A percentile compares a stretch with the other conserved stretches of the same genome.
These are phyloP conservation scores for Fusarium gaditjirri DNA, from an alignment of 2,329 filamentous ascomycete genomes.

Conservation along the genomic window DNA sequence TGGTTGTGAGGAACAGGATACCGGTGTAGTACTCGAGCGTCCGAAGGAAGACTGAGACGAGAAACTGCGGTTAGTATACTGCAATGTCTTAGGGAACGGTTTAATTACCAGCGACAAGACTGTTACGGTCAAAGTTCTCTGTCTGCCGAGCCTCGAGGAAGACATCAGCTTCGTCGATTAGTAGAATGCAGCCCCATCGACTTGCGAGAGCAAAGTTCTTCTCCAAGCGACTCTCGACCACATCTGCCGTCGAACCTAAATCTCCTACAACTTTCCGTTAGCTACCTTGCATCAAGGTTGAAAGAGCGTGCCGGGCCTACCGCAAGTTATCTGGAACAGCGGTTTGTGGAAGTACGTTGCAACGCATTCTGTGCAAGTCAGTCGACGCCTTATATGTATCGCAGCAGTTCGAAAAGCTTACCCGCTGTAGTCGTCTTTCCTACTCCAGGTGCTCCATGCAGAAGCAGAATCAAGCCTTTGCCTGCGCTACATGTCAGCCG, in stretches of 20 bases:
- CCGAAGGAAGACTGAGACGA: not conserved
- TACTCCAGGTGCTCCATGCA: slow-evolving; percentile 11
- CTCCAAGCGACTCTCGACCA: not conserved
- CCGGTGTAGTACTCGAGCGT: not conserved
- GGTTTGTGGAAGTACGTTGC: slow-evolving; percentile 18
- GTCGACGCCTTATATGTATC: not conserved
- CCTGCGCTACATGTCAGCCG: accelerated
- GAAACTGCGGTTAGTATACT: accelerated
- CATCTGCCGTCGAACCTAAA: not conserved
- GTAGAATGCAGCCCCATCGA: slow-evolving; percentile 4
- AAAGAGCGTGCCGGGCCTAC: not conserved
- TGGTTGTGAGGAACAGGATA: not conserved
- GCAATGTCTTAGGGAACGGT: accelerated
- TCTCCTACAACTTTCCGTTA: not conserved
- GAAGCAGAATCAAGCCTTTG: slow-evolving; percentile 7
- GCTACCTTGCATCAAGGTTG: accelerated
- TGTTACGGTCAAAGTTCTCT: slow-evolving; percentile 3
- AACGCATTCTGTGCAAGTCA: not conserved
- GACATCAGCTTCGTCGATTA: not conserved
- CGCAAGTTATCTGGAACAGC: slow-evolving; percentile 11
- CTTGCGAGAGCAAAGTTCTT: not conserved
- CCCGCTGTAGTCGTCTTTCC: slow-evolving; percentile 21
- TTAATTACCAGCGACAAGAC: slow-evolving; percentile 13
- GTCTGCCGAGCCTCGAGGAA: not conserved
- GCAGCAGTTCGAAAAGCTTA: not conserved